Evolutionary conservation across 352 stramenopile genomes (phyloP), one percentile per base, ranked within the genome.

Genomic region (Phytophthora fragariae): DNA sequence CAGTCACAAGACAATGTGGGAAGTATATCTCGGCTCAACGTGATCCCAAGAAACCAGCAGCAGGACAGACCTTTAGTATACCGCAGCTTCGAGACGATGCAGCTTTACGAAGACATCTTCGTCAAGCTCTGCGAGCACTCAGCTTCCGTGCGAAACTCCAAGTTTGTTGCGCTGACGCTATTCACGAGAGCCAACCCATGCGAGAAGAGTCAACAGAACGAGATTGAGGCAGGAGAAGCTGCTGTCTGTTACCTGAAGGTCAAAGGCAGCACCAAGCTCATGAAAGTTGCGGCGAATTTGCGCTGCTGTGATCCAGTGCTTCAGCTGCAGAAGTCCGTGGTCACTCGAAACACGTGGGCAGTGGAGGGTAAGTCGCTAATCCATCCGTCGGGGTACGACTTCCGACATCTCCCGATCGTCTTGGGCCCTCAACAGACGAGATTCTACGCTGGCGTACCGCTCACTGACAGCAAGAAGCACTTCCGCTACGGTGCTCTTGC

Each of bases 261-360:
- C 3, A 65, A 69, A 21, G 73, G 73, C 14, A 77, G 67, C 33
- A 67, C 77, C 29, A 90, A 87, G 57, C 76, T 95, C 12, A 77
- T 88, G 46, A 81, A 86, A 58, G 80, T 89, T 21, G 78, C 86
- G 7, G 62, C 73, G 10, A 92, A 87, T 50, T 64, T 93, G 73
- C 78, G 68, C n/a, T 90, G 85, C 68, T 95, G 88, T 67, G 83
- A 88, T 29, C 86, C 89, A 5, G 77, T 95, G 10, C 76, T 95
- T 0, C 57, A 77, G 12, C 29, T 88, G 10, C 66, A 85, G 6
- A 72, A 70, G 7, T 67, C 80, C 4, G 60, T 94, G 10, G 65
- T 84, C 44, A 92, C 85, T 35, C 81, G 82, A 14, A 83, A 94
- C 66, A 78, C 74, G 19, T 81, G 71, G 70, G 24, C 53, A 14